Evolutionary conservation across 805 yeast species (phyloP), one percentile per base, ranked within the genome.

Genomic region (Saturnispora besseyi): DNA sequence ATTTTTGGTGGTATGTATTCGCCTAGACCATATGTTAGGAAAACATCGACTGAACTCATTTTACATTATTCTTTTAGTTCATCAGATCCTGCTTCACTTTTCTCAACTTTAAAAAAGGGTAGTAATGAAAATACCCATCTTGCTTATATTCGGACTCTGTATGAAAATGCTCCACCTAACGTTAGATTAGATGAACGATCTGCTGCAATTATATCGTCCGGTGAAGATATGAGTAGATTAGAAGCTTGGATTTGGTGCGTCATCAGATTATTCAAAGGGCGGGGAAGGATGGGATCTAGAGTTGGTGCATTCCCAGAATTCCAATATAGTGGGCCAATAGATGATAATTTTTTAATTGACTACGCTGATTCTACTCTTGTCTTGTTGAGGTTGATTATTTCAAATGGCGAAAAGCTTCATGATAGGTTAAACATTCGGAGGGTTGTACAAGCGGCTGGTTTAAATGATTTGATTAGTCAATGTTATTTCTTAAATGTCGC

Each of bases 261-360:
- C 18, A 52, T 59, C 26, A 48, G 67, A 29, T 49, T 64, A 2
- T 55, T 66, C 29, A 59, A 62, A 45, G 96, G 96, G 2, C 76
- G 90, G 57, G 98, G 98, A 7, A 84, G 81, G 58, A 74, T 86
- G 76, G 96, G 96, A 10, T 87, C 96, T 0, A 65, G 84, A 59
- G 98, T 91, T 8, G 97, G 97, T 2, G 96, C 96, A 0, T 82
- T 87, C 51, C 93, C 84, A 9, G 97, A 91, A 56, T 75, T 80
- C 48, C 81, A 79, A 51, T 64, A 75, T 6, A 69, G 72, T 2
- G 78, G 80, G 0, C 70, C 75, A 31, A 73, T 74, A 45, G 75
- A 79, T 26, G 91, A 86, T 59, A 74, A 74, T 49, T 78, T 81
- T 50, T 67, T 87, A 26, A 67, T 76, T 52, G 80, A 77, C 48